Conservation (phyloP, 805 yeast species). For the Sugiyamaella boreocaroliniensis region DNA sequence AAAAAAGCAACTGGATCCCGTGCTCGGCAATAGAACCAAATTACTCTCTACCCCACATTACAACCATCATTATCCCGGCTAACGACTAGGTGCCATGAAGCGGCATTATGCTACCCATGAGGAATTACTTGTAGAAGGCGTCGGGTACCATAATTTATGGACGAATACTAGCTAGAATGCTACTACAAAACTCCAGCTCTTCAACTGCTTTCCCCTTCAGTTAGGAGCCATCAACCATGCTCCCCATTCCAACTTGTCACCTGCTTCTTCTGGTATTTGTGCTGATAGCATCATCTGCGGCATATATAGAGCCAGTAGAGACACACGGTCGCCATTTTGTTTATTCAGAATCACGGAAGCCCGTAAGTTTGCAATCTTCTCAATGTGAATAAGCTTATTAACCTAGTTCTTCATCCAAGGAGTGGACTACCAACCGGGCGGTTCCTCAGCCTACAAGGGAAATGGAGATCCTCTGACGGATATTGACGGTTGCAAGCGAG, state of each 20-base stretch:
- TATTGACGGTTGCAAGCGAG: slow-evolving; percentile 68
- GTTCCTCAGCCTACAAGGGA: slow-evolving; percentile 61
- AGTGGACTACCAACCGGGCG: slow-evolving; percentile 95
- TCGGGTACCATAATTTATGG: too few species aligned
- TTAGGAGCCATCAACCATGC: not conserved
- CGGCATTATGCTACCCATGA: too few species aligned
- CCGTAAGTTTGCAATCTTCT: slow-evolving; percentile 41
- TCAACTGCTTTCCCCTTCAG: not conserved
- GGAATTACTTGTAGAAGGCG: too few species aligned
- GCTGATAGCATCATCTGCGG: not conserved
- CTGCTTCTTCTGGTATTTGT: not conserved
- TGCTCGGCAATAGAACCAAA: too few species aligned
- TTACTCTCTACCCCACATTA: too few species aligned
- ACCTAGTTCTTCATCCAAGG: slow-evolving; percentile 70
- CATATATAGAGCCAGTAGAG: slow-evolving; percentile 54
- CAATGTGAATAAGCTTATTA: not conserved
- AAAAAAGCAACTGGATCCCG: too few species aligned
- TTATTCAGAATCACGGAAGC: slow-evolving; percentile 66
- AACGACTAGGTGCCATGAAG: too few species aligned
- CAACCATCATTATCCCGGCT: too few species aligned
- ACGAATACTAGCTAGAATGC: too few species aligned
- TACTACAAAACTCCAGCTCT: not conserved
- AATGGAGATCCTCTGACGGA: slow-evolving; percentile 70
- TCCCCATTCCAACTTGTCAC: not conserved
- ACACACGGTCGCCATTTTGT: slow-evolving; percentile 66